Percentiles rank a stretch among this genome's conserved stretches.
Evolutionary conservation across 257 asterid species (phyloP).

Genomic region (Jacaranda mimosifolia): DNA sequence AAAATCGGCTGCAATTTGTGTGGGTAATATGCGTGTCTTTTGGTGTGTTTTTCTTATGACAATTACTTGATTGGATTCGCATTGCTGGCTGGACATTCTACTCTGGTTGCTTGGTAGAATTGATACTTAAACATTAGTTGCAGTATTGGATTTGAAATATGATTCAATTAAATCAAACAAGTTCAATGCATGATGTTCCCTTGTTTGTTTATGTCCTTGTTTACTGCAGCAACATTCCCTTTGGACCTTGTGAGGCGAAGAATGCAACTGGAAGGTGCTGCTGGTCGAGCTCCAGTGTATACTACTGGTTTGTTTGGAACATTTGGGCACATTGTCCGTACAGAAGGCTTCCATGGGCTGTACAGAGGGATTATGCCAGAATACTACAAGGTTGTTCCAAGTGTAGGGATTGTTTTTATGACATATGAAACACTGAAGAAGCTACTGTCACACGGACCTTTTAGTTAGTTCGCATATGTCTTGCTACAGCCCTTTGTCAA

Average conservation of each 20-base stretch:
- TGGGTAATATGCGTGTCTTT: no score
- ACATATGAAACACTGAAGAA: conserved; percentile 75
- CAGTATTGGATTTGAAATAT: background rate
- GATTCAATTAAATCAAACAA: background rate
- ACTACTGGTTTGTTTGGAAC: conserved; percentile 69
- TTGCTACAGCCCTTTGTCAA: conserved; percentile 5
- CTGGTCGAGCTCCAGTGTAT: conserved; percentile 71
- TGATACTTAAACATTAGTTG: no score
- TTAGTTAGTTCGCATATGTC: conserved; percentile 35
- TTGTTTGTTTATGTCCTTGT: background rate
- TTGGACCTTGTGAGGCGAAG: conserved; percentile 87
- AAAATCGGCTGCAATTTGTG: no score
- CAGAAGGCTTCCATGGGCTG: conserved; percentile 70
- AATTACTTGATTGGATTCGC: no score
- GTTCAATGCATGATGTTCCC: background rate
- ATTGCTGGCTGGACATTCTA: no score
- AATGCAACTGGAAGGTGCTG: conserved; percentile 81
- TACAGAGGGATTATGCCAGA: conserved; percentile 84
- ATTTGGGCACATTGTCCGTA: conserved; percentile 58
- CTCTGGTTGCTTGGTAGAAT: no score
- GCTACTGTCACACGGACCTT: conserved; percentile 54
- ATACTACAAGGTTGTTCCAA: conserved; percentile 76
- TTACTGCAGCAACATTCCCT: conserved; percentile 70
- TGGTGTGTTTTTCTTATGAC: no score
- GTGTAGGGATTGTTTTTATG: conserved; percentile 79